Evolutionary conservation across 2,329 filamentous ascomycete species (phyloP), one percentile per base, ranked within the genome.

Genomic region (Didymella pomorum): DNA sequence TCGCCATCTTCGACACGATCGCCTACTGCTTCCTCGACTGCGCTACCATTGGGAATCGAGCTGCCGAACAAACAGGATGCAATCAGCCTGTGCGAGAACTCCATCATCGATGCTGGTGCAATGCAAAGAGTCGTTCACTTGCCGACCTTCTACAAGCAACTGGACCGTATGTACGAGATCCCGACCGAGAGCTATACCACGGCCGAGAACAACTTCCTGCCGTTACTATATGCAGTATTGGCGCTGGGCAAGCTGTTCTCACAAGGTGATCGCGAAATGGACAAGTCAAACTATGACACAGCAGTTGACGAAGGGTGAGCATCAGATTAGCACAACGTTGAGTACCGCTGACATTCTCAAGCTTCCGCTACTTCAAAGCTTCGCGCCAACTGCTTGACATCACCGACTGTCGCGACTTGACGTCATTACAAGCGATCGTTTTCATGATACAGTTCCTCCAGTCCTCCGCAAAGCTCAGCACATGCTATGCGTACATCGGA

Each of bases 161-260:
- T 97, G 62, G 88, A 97, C 65, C 84, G 84, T 53, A 83, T 97
- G 37, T 97, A 96, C 76, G 86, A 89, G 63, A 87, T 82, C 21
- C 82, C 89, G 2, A 63, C 73, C 12, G 81, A 82, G 20, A 72
- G 79, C 41, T 82, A 80, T 62, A 76, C 72, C 16, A 77, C 79
- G 56, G 72, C 78, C 12, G 81, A 83, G 42, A 77, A 81, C 49
- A 77, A 68, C 25, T 83, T 83, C 54, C 67, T 83, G 33, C 81
- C 81, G 14, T 66, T 83, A 18, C 69, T 83, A 18, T 82, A 83
- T 65, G 78, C 79, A 33, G 79, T 80, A 4, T 71, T 83, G 45
- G 80, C 81, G 3, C 69, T 83, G 2, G 81, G 81, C 18, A 79
- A 78, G 37, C 71, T 83, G 0, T 83, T 81, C 52, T 75, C 77